phyloP scores from a whole-genome alignment of 2,329 filamentous ascomycete genomes.

The Apiospora hydei region DNA sequence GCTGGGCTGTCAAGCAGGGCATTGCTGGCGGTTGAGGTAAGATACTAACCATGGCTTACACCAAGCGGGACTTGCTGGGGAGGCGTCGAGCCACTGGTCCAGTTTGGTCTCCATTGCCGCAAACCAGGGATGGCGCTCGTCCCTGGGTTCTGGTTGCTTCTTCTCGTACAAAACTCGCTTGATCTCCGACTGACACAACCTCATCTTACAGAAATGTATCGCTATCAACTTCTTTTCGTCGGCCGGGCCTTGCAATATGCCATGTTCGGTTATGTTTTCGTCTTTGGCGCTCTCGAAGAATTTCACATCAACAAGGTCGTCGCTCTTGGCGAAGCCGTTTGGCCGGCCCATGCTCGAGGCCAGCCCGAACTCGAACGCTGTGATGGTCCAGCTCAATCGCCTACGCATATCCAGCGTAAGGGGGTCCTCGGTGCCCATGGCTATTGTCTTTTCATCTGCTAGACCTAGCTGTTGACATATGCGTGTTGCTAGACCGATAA shows the following conservation, averaged over 20 bases:
- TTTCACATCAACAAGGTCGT: conserved; percentile 83
- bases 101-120: conserved; percentile 79
- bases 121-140: conserved; percentile 90
- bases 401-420: conserved; percentile 89
- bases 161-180: conserved; percentile 85
- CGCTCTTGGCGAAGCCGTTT: conserved; percentile 80
- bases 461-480: conserved; percentile 90
- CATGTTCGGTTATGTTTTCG: conserved; percentile 78
- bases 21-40: neutral
- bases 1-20: neutral
- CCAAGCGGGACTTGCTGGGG: conserved; percentile 74
- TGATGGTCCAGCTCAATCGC: conserved; percentile 85
- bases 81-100: conserved; percentile 78
- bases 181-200: conserved; percentile 86
- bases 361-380: conserved; percentile 87
- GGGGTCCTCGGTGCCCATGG: conserved; percentile 68
- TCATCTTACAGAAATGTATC: conserved; percentile 94
- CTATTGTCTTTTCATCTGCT: conserved; percentile 88
- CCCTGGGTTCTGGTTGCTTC: conserved; percentile 77
- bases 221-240: conserved; percentile 87
- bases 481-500: conserved; percentile 85
- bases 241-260: conserved; percentile 74
- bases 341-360: conserved; percentile 89
- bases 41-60: conserved; percentile 78
- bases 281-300: conserved; percentile 88